Conservation (phyloP, 108 stramenopile genomes). For the Parmales sp. region DNA sequence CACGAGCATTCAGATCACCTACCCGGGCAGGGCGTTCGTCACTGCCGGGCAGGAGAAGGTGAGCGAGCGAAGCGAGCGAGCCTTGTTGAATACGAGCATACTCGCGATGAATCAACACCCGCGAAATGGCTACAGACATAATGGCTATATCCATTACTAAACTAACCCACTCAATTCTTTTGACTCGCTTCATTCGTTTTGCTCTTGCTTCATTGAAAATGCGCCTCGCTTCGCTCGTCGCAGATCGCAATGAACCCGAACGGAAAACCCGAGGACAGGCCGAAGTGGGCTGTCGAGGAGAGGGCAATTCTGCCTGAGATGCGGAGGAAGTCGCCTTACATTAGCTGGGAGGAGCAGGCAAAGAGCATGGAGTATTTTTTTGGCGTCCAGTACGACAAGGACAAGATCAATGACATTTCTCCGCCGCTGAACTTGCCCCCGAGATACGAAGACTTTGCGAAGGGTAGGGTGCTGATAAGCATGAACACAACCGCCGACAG, state of each 20-base stretch:
- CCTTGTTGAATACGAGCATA: too few relatives aligned
- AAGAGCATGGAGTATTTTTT: conserved; percentile 35
- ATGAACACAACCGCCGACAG: conserved; percentile 44
- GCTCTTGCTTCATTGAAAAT: too few relatives aligned
- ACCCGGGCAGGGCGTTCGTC: conserved; percentile 28
- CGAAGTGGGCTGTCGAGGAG: not conserved
- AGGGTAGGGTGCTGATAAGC: conserved; percentile 56
- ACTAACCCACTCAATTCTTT: too few relatives aligned
- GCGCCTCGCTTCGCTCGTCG: too few relatives aligned
- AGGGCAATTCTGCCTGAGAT: too few relatives aligned
- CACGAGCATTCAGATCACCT: conserved; percentile 35
- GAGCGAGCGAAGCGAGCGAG: not conserved
- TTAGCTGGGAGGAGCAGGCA: conserved; percentile 45
- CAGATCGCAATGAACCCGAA: too few relatives aligned
- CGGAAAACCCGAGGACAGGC: too few relatives aligned
- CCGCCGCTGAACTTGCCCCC: conserved; percentile 69
- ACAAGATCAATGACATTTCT: conserved; percentile 19
- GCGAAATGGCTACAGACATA: too few relatives aligned
- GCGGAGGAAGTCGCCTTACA: conserved; percentile 44
- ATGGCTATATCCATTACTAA: too few relatives aligned
- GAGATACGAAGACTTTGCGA: conserved; percentile 47
- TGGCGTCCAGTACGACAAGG: conserved; percentile 24
- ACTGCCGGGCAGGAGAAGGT: not conserved
- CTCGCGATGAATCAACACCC: too few relatives aligned
- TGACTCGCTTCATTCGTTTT: too few relatives aligned